A percentile compares a stretch with the other conserved stretches of the same genome.
Evolutionary conservation across 176 grass and related monocot species (phyloP).

Genomic region (Alopecurus myosuroides): DNA sequence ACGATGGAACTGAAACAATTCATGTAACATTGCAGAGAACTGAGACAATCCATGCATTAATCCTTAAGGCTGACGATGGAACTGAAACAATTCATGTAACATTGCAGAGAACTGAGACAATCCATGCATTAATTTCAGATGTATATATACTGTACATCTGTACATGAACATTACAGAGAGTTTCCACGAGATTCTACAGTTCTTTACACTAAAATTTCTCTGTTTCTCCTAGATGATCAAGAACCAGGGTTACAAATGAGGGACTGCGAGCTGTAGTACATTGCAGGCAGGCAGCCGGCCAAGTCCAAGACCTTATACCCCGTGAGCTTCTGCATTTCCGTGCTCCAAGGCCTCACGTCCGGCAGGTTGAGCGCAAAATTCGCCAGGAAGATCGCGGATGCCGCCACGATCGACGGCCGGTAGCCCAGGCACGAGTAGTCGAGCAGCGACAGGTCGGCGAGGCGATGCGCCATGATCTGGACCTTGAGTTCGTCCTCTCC

Average conservation of each 20-base stretch:
- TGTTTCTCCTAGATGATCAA: background rate
- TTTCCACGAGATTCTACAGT: background rate
- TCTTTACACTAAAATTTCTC: background rate
- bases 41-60: background rate
- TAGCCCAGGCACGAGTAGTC: background rate
- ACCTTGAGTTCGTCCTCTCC: background rate
- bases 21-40: no score
- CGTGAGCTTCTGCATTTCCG: background rate
- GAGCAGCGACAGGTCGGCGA: background rate
- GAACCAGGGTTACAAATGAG: background rate
- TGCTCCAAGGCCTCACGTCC: background rate
- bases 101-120: background rate
- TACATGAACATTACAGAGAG: background rate
- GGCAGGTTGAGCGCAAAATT: background rate
- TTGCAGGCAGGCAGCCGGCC: background rate
- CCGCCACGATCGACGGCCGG: conserved; percentile 12
- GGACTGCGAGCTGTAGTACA: background rate
- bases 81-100: no score
- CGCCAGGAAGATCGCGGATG: conserved; percentile 14
- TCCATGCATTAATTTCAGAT: background rate
- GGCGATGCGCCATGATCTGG: background rate
- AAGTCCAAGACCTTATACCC: background rate
- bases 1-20: no score
- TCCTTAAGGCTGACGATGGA: no score
- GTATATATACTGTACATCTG: no score